Percentiles rank a stretch among this genome's conserved stretches.
Evolutionary conservation across 495 filamentous ascomycete genomes (phyloP).

Genomic region (Clavariopsis aquatica): DNA sequence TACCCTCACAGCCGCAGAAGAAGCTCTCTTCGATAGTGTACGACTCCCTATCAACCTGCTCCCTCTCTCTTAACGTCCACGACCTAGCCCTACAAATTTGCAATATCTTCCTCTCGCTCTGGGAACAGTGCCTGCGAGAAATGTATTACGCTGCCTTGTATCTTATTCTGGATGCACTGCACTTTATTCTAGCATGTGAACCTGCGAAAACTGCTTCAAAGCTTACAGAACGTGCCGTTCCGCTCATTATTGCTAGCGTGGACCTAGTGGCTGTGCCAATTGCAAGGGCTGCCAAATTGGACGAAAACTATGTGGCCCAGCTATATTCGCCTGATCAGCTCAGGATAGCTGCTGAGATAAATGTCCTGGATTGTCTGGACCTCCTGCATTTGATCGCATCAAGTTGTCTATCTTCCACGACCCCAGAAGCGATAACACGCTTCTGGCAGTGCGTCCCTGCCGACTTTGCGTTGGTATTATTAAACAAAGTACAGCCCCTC

Average conservation of each 20-base stretch:
- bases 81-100: slow-evolving; percentile 57
- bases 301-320: slow-evolving; percentile 50
- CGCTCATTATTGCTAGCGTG: slow-evolving; percentile 46
- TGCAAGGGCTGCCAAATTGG: slow-evolving; percentile 30
- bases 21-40: slow-evolving; percentile 61
- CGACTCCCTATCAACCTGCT: slow-evolving; percentile 52
- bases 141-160: slow-evolving; percentile 60
- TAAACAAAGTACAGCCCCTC: slow-evolving; percentile 55
- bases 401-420: slow-evolving; percentile 49
- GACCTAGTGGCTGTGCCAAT: slow-evolving; percentile 43
- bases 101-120: slow-evolving; percentile 57
- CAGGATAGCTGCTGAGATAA: slow-evolving; percentile 51
- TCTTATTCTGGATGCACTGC: slow-evolving; percentile 59
- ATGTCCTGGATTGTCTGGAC: slow-evolving; percentile 58
- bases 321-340: slow-evolving; percentile 56
- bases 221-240: slow-evolving; percentile 56
- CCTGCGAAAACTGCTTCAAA: slow-evolving; percentile 48
- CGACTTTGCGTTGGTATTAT: slow-evolving; percentile 65
- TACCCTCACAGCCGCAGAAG: slow-evolving; percentile 55
- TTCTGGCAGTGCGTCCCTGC: slow-evolving; percentile 65
- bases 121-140: slow-evolving; percentile 63
- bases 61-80: slow-evolving; percentile 41
- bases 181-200: slow-evolving; percentile 57
- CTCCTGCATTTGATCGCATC: slow-evolving; percentile 61
- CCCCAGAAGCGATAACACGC: slow-evolving; percentile 46